A percentile compares a stretch with the other conserved stretches of the same genome.
phyloP scores from a whole-genome alignment of 345 rosid genomes.

The Durio zibethinus region DNA sequence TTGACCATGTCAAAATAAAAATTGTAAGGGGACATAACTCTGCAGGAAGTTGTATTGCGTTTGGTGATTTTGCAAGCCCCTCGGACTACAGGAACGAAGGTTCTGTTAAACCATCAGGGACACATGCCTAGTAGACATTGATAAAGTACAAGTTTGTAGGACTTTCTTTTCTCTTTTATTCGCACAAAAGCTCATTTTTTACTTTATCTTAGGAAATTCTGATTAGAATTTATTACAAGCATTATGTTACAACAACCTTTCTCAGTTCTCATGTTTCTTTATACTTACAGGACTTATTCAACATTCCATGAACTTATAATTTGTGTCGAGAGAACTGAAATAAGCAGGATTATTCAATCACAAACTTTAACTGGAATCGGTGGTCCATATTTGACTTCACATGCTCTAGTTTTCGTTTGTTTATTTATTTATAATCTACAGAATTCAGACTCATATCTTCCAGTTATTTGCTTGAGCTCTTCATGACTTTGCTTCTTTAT shows the following conservation, averaged over 20 bases:
- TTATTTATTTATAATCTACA: background rate
- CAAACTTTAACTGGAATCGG: background rate
- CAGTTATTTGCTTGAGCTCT: background rate
- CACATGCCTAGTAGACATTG: slow-evolving; percentile 7
- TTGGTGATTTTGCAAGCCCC: slow-evolving; percentile 41
- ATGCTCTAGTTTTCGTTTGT: background rate
- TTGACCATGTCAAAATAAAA: slow-evolving; percentile 47
- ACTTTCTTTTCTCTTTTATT: background rate
- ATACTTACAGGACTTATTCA: background rate
- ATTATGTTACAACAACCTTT: background rate
- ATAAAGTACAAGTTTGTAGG: slow-evolving; percentile 11
- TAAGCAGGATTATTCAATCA: background rate
- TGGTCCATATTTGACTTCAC: background rate
- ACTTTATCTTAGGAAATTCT: background rate
- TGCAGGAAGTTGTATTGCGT: slow-evolving; percentile 53
- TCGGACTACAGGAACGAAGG: background rate
- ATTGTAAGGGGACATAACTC: slow-evolving; percentile 45
- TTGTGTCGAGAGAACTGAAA: background rate
- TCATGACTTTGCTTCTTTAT: background rate
- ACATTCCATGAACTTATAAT: background rate
- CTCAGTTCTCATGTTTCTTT: background rate
- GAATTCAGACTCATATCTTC: background rate
- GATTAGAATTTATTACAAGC: background rate
- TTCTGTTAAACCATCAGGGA: slow-evolving; percentile 6
- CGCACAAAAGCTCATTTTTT: background rate